Conservation (phyloP, 805 yeast species). For the Yamadazyma nakazawae region DNA sequence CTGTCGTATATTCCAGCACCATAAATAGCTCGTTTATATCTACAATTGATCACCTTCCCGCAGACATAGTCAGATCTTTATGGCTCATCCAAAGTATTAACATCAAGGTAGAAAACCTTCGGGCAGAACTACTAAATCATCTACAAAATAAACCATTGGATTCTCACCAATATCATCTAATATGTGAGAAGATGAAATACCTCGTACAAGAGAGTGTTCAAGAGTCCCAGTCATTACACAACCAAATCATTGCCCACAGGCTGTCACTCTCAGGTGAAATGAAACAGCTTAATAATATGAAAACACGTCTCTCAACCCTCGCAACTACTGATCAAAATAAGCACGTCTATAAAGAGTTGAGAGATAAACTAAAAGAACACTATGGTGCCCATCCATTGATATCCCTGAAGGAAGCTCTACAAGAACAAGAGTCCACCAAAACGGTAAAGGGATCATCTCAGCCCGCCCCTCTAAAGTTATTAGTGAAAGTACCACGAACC, state of each 20-base stretch:
- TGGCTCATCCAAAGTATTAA: slow-evolving; percentile 42
- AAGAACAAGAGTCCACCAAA: slow-evolving; percentile 21
- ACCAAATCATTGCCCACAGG: slow-evolving; percentile 31
- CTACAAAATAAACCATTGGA: slow-evolving; percentile 5
- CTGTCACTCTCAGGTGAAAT: slow-evolving; percentile 7
- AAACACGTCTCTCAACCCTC: slow-evolving; percentile 10
- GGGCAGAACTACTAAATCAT: slow-evolving; percentile 19
- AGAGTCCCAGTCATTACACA: slow-evolving; percentile 26
- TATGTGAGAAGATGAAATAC: neutral
- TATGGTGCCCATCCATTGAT: slow-evolving; percentile 32
- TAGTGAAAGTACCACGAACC: slow-evolving; percentile 7
- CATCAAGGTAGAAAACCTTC: slow-evolving; percentile 22
- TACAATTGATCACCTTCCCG: slow-evolving; percentile 43
- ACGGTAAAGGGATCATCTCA: neutral
- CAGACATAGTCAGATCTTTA: slow-evolving; percentile 40
- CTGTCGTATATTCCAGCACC: slow-evolving; percentile 7
- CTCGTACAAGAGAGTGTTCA: slow-evolving; percentile 20
- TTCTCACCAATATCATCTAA: neutral
- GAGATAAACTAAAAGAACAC: slow-evolving; percentile 31
- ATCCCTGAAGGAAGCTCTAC: slow-evolving; percentile 38
- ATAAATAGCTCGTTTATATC: slow-evolving; percentile 33
- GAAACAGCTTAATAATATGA: slow-evolving; percentile 20
- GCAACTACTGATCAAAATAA: slow-evolving; percentile 1
- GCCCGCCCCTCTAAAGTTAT: slow-evolving; percentile 8
- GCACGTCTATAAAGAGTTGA: slow-evolving; percentile 18